Base-by-base conservation (phyloP, 345 rosid species). In the Brassica cretica region DNA sequence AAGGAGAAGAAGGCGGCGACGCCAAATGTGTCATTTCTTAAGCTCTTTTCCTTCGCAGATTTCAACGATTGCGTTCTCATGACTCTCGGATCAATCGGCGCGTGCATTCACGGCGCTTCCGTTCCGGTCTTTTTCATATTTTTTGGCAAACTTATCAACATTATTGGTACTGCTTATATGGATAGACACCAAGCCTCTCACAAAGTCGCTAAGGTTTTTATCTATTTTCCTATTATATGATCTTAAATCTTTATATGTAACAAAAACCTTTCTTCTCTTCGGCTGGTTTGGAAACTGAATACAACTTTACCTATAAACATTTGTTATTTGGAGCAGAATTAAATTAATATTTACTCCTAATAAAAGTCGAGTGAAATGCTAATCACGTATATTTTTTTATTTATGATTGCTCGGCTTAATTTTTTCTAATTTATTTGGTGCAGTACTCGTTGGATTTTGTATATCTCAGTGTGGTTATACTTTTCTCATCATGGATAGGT, bases 401-500 rank as follows among this genome's bases (percentile, higher is more conserved):
- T 29, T 2, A 66, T 66, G 24, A 16, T 25, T 59, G 8, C 2
- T 37, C 9, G 15, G 62, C 63, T 62, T 25, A 60, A 25, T 7
- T 35, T 24, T 12, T 66, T 25, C 29, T 25, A 25, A 3, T 33
- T 12, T 76, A 14, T 8, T 30, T 27, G 29, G 60, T 87, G 90
- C 98, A 95, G 99, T 95, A 95, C 80, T 90, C 99, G 0, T 80
- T 95, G 98, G 97, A 90, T 86, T 95, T 95, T 81, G 89, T 95
- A 2, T 95, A 95, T 73, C 87, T 95, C 59, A 95, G 99, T 44
- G 87, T 88, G 81, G 99, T 86, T 12, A 89, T 95, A 71, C 70
- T 93, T 59, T 95, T 95, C 67, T 89, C 97, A 24, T 95, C 98
- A 67, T 95, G 98, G 99, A 46, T 89, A 82, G 98, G 99, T 95